Evolutionary conservation across 2,329 filamentous ascomycete genomes (phyloP).

Genomic region (Verticillium dahliae): DNA sequence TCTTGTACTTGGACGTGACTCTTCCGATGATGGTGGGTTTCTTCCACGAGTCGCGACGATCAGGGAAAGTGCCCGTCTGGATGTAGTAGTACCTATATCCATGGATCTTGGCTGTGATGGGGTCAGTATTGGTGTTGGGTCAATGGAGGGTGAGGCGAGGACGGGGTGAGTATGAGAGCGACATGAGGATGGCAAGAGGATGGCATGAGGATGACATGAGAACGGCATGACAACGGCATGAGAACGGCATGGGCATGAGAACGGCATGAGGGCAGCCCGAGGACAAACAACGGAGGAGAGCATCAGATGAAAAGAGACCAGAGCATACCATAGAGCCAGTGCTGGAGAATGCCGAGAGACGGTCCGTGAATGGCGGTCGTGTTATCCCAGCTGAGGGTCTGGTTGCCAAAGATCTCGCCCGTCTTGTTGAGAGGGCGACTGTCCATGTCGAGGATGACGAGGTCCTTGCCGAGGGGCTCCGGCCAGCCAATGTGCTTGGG

Average conservation of each 20-base stretch:
- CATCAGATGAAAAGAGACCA: neutral
- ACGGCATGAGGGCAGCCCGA: neutral
- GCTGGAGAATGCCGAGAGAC: constrained; percentile 34
- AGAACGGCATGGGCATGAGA: neutral
- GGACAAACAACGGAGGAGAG: neutral
- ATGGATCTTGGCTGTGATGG: constrained; percentile 31
- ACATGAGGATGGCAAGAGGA: too few relatives aligned
- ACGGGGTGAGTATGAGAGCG: neutral
- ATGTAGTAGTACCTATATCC: constrained; percentile 41
- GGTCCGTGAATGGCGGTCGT: constrained; percentile 23
- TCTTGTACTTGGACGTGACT: constrained; percentile 33
- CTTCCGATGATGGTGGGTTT: constrained; percentile 34
- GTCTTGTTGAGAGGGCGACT: constrained; percentile 28
- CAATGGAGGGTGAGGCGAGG: neutral
- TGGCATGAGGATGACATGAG: too few relatives aligned
- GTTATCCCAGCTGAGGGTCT: constrained; percentile 28
- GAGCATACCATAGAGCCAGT: constrained; percentile 33
- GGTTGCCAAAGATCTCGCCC: constrained; percentile 26
- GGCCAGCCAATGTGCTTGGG: constrained; percentile 21
- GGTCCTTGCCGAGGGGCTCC: constrained; percentile 25
- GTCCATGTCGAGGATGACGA: constrained; percentile 39
- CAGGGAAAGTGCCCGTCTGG: constrained; percentile 26
- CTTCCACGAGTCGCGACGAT: constrained; percentile 38
- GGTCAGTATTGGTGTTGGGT: constrained; percentile 8
- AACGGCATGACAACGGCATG: too few relatives aligned